These are phyloP conservation scores for Populus nigra DNA, from an alignment of 345 rosid species.

Conservation along the genomic window DNA sequence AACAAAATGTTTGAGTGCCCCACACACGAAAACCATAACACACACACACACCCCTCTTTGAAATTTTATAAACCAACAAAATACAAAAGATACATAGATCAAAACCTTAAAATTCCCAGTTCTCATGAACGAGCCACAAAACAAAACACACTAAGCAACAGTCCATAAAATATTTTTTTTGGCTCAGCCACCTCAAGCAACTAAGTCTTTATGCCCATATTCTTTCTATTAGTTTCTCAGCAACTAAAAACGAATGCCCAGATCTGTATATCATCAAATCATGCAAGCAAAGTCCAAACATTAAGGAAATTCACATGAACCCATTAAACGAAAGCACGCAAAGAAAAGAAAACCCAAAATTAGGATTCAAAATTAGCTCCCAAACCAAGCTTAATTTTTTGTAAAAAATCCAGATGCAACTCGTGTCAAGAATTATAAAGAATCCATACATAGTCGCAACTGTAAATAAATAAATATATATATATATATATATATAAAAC, in stretches of 20 bases:
- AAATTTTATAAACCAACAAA: neutral
- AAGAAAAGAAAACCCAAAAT: neutral
- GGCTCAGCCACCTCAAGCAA: neutral
- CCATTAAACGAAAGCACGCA: neutral
- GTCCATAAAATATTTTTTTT: neutral
- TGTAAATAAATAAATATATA: neutral
- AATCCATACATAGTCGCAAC: neutral
- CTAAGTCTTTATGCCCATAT: neutral
- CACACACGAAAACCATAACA: neutral
- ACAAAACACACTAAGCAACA: neutral
- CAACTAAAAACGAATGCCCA: constrained; percentile 15
- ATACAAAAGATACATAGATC: constrained; percentile 7
- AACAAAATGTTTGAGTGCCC: neutral
- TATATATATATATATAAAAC: neutral
- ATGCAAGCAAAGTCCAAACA: constrained; percentile 6
- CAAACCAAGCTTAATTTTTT: neutral
- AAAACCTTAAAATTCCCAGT: constrained; percentile 8
- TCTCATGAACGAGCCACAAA: neutral
- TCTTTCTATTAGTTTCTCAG: constrained; percentile 1
- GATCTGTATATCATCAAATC: constrained; percentile 25
- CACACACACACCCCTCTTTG: too few species aligned
- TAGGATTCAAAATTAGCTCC: neutral
- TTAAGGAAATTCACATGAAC: neutral
- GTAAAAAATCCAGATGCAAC: neutral
- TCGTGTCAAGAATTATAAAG: neutral